Evolutionary conservation across 2,329 filamentous ascomycete genomes (phyloP), one percentile per base, ranked within the genome.

Genomic region (Fusarium albosuccineum): DNA sequence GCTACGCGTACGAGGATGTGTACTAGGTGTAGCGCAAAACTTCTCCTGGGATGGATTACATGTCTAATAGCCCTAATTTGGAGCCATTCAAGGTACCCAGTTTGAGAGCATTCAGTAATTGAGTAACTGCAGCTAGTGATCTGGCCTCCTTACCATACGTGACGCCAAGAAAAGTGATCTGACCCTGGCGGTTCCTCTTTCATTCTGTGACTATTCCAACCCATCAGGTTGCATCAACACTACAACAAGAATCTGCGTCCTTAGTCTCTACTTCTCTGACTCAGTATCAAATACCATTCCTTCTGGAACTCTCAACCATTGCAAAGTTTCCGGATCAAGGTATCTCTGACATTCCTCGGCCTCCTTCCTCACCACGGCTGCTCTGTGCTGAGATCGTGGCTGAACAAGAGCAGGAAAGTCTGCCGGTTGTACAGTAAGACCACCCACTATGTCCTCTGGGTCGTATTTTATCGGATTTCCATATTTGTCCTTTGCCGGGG

Each of bases 1-100:
- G 63, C 11, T 67, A 67, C 7, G 52, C 57, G 2, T 67, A 67
- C 2, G 64, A 67, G 3, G 41, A 60, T 1, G 55, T 30, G 4
- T 67, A 67, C 8, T 67, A 52, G 14, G 11, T 8, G 11, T 9
- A 22, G 3, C 22, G 22, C 22, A 22, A 22, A 22, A 4, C 22
- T 22, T 22, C 22, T 33, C 6, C 11, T 5, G 6, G 30, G 30
- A 33, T 11, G 30, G 30, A 9, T 33, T 33, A 33, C 11, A 33
- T 33, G 11, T 33, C 30, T 9, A 33, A 22, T 22, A 22, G 1
- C 4, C 4, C 22, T 22, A 22, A 22, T 22, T 22, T 22, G 22
- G 22, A 22, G 22, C 3, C 22, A 22, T 22, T 22, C 4, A 5
- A 22, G 22, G 22, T 22, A 22, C 22, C 22, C 22, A 22, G 4